Evolutionary conservation across 23 red algal genomes (phyloP), one percentile per base, ranked within the genome.

Genomic region (Rhodosorus marinus): DNA sequence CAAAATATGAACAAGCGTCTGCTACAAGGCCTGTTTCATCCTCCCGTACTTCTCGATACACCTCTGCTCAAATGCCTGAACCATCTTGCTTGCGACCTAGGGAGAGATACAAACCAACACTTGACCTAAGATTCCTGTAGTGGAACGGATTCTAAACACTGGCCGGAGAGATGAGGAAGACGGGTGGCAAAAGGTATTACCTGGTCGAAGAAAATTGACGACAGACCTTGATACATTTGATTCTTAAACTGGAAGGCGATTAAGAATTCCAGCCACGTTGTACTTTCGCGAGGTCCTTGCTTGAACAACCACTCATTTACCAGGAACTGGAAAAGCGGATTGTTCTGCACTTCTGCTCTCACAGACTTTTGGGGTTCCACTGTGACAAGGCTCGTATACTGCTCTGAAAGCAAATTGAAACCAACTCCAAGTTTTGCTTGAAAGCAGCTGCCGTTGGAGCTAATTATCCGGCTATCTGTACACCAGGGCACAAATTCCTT

Each of bases 401-500:
- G 33, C 43, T 95, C 88, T 38, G 69, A 76, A 14, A 95, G 66
- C 20, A 83, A 31, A 52, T 72, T 74, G 77, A 95, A 95, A 50
- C 88, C 88, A 6, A 95, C 78, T 15, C 54, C 51, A 14, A 95
- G 72, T 54, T 80, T 70, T 17, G 88, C 88, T 45, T 70, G 59
- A 29, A 71, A 31, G 20, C 32, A 59, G 17, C 11, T 43, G 33
- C 46, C 57, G 24, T 61, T 35, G 9, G 33, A 31, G 8, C 22
- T 46, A 4, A 74, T 9, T 32, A 95, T 61, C 2, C 46, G 50
- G 24, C 78, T 85, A 14, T 36, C 34, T 20, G 67, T 81, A 55
- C 88, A 95, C 88, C 88, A 95, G 5, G 88, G 88, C 6, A 84
- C 88, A 43, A 95, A 95, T 22, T 80, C 31, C 6, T 57, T 59